Evolutionary conservation across 2,329 filamentous ascomycete genomes (phyloP).

Genomic region (Bimuria novae-zelandiae): DNA sequence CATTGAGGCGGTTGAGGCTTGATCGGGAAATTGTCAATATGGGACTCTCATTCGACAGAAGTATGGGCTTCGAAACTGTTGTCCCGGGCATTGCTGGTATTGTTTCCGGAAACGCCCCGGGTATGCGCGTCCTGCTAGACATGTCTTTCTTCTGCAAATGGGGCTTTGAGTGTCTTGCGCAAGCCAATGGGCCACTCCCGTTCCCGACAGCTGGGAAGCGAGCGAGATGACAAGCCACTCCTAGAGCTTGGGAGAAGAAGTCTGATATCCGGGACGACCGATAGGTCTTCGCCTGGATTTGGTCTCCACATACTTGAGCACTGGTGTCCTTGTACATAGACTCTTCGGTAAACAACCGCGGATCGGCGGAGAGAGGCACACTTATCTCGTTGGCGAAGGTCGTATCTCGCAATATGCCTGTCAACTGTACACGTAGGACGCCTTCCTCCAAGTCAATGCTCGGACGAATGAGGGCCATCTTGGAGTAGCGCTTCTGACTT

Average conservation of each 20-base stretch:
- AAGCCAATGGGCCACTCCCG: constrained; percentile 56
- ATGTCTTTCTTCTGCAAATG: constrained; percentile 61
- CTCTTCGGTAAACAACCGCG: constrained; percentile 57
- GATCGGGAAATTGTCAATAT: constrained; percentile 82
- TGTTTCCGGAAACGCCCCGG: constrained; percentile 59
- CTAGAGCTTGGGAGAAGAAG: constrained; percentile 79
- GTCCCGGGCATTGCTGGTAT: constrained; percentile 53
- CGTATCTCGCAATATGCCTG: constrained; percentile 41
- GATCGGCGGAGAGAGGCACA: constrained; percentile 69
- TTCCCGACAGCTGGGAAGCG: constrained; percentile 72
- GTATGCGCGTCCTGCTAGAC: constrained; percentile 47
- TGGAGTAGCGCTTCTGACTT: constrained; percentile 85
- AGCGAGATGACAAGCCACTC: constrained; percentile 80
- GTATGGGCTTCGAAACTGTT: constrained; percentile 63
- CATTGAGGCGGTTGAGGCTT: constrained; percentile 79
- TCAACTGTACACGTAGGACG: constrained; percentile 64
- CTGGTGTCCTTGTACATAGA: constrained; percentile 49
- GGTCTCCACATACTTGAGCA: constrained; percentile 83
- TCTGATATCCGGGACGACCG: constrained; percentile 65
- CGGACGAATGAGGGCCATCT: constrained; percentile 84
- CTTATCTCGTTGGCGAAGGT: constrained; percentile 44
- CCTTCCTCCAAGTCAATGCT: constrained; percentile 71
- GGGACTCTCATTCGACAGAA: constrained; percentile 91
- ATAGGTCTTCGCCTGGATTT: constrained; percentile 73
- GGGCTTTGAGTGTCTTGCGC: constrained; percentile 72